Base-by-base conservation (phyloP, 345 rosid species). In the Boechera divaricarpa region DNA sequence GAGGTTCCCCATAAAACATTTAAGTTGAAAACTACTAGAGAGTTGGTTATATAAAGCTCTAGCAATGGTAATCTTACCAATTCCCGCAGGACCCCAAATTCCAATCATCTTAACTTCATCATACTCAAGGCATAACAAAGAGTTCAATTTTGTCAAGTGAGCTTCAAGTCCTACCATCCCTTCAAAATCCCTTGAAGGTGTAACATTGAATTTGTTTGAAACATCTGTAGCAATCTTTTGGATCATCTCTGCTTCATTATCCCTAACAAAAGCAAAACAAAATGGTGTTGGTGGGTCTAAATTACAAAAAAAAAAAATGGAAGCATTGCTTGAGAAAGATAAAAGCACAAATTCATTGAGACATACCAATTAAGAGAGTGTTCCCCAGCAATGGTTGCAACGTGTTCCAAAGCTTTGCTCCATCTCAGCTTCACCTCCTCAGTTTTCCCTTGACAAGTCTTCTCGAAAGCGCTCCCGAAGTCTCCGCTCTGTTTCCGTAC, bases 61-160 rank as follows among this genome's bases (percentile, higher is more conserved):
- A 39, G 74, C 54, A 12, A 70, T 38, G 21, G 54, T 70, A 2
- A 55, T 8, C 31, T 70, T 70, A 29, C 74, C 74, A 7, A 56
- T 69, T 0, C 73, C 63, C 0, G 62, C 15, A 15, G 48, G 44
- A 9, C 73, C 52, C 7, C 29, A 52, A 5, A 69, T 15, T 35
- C 73, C 73, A 16, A 69, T 54, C 36, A 69, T 54, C 48, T 42
- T 51, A 11, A 39, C 73, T 0, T 39, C 63, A 31, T 39, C 36
- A 0, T 9, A 5, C 10, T 26, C 61, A 0, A 38, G 15, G 6
- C 21, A 4, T 24, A 53, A 26, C 32, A 9, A 9, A 53, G 33
- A 24, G 2, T 53, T 1, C 35, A 52, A 0, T 8, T 68, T 15
- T 7, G 4, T 39, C 49, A 68, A 33, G 29, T 39, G 73, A 52